Percentiles rank a stretch among this genome's conserved stretches.
Conservation (phyloP, 345 rosid genomes). For the Balakata baccata region DNA sequence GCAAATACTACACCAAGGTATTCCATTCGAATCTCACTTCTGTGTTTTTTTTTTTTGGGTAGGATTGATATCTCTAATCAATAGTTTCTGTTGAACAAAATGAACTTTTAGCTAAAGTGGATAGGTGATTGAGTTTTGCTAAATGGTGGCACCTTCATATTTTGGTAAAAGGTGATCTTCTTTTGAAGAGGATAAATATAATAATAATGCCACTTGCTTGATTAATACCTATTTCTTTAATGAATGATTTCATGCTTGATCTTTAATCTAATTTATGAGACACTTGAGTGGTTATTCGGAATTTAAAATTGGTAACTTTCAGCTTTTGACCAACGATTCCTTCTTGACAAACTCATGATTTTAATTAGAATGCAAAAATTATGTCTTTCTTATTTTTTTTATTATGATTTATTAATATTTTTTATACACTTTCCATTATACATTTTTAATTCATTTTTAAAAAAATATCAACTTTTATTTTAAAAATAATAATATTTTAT, state of each 20-base stretch:
- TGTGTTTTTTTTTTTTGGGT: not conserved
- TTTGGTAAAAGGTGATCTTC: not conserved
- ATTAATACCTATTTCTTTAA: not conserved
- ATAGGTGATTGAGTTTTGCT: slow-evolving; percentile 6
- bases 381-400: too few relatives aligned
- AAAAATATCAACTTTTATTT: too few relatives aligned
- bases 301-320: too few relatives aligned
- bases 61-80: not conserved
- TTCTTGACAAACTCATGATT: not conserved
- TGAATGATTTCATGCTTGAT: not conserved
- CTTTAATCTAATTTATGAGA: not conserved
- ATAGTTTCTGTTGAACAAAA: not conserved
- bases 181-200: too few relatives aligned
- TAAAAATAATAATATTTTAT: too few relatives aligned
- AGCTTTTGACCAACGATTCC: not conserved
- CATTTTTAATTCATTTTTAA: too few relatives aligned
- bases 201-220: not conserved
- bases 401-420: too few relatives aligned
- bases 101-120: slow-evolving; percentile 14
- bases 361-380: not conserved
- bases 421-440: too few relatives aligned
- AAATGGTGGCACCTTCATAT: not conserved
- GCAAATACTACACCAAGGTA: slow-evolving; percentile 97
- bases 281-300: not conserved
- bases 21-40: not conserved